Evolutionary conservation across 2,329 filamentous ascomycete genomes (phyloP).

Genomic region (Dactylellina parvicollis): DNA sequence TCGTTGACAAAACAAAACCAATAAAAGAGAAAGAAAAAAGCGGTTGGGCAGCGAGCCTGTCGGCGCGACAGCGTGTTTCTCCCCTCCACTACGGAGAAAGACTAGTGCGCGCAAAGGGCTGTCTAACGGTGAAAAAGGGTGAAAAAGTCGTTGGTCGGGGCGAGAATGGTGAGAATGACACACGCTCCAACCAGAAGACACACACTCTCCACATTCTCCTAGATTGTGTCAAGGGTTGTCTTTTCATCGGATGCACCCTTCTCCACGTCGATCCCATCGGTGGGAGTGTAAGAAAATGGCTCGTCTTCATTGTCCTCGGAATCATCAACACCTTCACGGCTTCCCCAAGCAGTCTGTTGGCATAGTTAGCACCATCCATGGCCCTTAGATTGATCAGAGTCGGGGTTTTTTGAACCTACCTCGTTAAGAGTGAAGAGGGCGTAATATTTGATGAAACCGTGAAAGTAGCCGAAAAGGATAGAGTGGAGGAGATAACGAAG

Average conservation of each 20-base stretch:
- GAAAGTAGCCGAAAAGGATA: conserved; percentile 89
- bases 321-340: conserved; percentile 87
- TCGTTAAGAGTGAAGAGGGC: conserved; percentile 82
- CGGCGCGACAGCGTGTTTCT: no score
- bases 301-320: conserved; percentile 70
- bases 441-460: conserved; percentile 90
- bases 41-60: no score
- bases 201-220: conserved; percentile 12
- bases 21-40: neutral
- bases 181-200: conserved; percentile 3
- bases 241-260: conserved; percentile 40
- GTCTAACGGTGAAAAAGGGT: neutral
- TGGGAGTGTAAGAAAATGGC: conserved; percentile 47
- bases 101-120: neutral
- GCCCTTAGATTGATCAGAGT: no score
- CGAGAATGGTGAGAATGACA: neutral
- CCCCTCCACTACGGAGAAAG: no score
- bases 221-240: conserved; percentile 11
- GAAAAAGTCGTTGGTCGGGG: neutral
- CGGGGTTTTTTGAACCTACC: conserved; percentile 68
- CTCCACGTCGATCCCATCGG: conserved; percentile 46
- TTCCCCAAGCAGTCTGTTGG: conserved; percentile 89
- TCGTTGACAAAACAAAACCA: neutral
- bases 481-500: conserved; percentile 83
- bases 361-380: conserved; percentile 33